Percentiles rank a stretch among this genome's conserved stretches.
phyloP scores from a whole-genome alignment of 345 rosid genomes.

The Aquilaria sinensis region DNA sequence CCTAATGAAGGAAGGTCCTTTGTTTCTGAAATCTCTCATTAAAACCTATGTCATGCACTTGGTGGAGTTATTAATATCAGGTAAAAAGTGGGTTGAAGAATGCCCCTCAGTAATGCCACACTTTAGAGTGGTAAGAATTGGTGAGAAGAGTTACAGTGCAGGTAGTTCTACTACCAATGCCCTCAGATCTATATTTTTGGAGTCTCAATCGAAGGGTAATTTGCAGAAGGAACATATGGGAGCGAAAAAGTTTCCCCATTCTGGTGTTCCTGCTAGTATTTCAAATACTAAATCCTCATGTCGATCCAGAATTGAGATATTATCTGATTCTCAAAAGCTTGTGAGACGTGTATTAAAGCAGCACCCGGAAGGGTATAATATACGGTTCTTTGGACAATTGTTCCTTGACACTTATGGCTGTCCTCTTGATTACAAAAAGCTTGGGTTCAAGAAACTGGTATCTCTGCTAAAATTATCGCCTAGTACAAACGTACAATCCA shows the following conservation, averaged over 20 bases:
- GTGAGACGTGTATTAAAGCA: conserved; percentile 41
- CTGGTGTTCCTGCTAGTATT: conserved; percentile 28
- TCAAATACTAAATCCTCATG: conserved; percentile 21
- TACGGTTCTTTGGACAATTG: conserved; percentile 34
- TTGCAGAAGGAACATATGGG: conserved; percentile 12
- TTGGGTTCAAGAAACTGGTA: conserved; percentile 49
- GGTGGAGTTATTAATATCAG: conserved; percentile 50
- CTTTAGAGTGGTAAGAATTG: conserved; percentile 33
- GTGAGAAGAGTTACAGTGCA: conserved; percentile 13
- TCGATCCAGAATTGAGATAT: conserved; percentile 34
- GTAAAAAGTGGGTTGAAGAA: conserved; percentile 73
- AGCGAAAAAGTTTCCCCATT: conserved; percentile 29
- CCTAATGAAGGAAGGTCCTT: conserved; percentile 57
- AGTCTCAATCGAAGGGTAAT: conserved; percentile 18
- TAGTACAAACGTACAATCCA: conserved; percentile 44
- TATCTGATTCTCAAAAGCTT: conserved; percentile 54
- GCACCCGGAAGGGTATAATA: conserved; percentile 51
- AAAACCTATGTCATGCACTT: conserved; percentile 41
- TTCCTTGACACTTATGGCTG: conserved; percentile 49
- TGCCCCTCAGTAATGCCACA: conserved; percentile 36
- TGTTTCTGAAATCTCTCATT: conserved; percentile 35
- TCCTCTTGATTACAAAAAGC: conserved; percentile 36
- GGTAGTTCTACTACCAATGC: conserved; percentile 29
- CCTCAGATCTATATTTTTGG: conserved; percentile 41
- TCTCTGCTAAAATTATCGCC: conserved; percentile 41